phyloP scores from a whole-genome alignment of 345 rosid genomes.

The Ricinus communis region DNA sequence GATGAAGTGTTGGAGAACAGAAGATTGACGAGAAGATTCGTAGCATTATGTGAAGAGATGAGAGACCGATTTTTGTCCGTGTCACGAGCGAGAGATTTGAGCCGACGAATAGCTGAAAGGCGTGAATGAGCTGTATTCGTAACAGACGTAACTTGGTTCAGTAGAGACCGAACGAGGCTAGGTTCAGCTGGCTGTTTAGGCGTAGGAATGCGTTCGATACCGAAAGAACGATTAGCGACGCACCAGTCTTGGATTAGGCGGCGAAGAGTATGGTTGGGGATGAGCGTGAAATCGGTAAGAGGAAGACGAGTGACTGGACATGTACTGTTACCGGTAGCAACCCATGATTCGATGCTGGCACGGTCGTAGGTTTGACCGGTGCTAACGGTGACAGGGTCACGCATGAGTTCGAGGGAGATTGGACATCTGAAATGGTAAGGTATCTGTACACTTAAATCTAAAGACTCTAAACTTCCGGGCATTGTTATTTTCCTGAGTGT shows the following conservation, averaged over 20 bases:
- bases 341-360: conserved; percentile 92
- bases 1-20: conserved; percentile 47
- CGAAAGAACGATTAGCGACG: conserved; percentile 77
- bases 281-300: conserved; percentile 79
- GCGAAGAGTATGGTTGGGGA: conserved; percentile 98
- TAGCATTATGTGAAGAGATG: conserved; percentile 61
- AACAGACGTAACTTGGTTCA: conserved; percentile 57
- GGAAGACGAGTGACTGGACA: conserved; percentile 86
- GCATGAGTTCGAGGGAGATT: conserved; percentile 91
- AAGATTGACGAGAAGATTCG: conserved; percentile 40
- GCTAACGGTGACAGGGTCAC: conserved; percentile 86
- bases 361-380: conserved; percentile 99
- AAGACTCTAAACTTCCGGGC: conserved; percentile 73
- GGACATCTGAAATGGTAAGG: conserved; percentile 97
- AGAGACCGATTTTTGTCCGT: conserved; percentile 74
- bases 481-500: conserved; percentile 14
- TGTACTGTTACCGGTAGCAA: conserved; percentile 84
- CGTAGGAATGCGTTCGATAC: conserved; percentile 83
- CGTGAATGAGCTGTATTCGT: conserved; percentile 48
- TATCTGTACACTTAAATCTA: conserved; percentile 72
- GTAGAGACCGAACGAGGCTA: conserved; percentile 49
- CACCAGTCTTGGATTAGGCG: conserved; percentile 98
- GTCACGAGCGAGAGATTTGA: conserved; percentile 82
- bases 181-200: conserved; percentile 99
- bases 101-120: conserved; percentile 72